Conservation (phyloP, 805 yeast genomes). For the Candida tibetensis region DNA sequence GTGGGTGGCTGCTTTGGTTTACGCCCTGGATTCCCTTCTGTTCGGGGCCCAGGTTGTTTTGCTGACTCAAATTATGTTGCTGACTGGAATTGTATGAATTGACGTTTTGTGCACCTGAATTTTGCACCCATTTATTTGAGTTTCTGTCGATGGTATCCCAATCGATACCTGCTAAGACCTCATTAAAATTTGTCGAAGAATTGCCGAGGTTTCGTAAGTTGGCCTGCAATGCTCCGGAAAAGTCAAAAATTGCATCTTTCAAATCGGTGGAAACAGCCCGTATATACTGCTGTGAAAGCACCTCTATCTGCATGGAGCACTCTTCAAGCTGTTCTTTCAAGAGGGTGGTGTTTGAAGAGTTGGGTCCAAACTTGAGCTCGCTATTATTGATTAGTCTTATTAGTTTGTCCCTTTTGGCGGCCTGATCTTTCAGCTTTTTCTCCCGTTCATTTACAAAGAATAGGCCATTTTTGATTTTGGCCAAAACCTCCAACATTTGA, state of each 20-base stretch:
- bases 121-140: constrained; percentile 3
- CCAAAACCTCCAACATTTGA: constrained; percentile 41
- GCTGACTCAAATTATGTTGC: too few relatives aligned
- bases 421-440: constrained; percentile 41
- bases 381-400: constrained; percentile 38
- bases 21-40: neutral
- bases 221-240: constrained; percentile 31
- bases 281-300: constrained; percentile 50
- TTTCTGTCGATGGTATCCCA: constrained; percentile 7
- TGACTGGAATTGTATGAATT: neutral
- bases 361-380: constrained; percentile 43
- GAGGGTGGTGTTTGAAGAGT: constrained; percentile 41
- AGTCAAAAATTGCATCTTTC: constrained; percentile 45
- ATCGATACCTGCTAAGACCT: constrained; percentile 3
- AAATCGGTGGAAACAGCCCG: constrained; percentile 46
- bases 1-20: neutral
- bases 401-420: constrained; percentile 34
- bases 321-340: constrained; percentile 53
- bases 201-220: constrained; percentile 16
- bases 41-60: too few relatives aligned
- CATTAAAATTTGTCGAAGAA: constrained; percentile 4
- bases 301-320: constrained; percentile 46
- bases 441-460: constrained; percentile 50
- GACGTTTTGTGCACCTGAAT: neutral
- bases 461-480: constrained; percentile 42